These are phyloP conservation scores for Macaranga tanarius DNA, from an alignment of 441 rosid genomes.

Conservation along the genomic window DNA sequence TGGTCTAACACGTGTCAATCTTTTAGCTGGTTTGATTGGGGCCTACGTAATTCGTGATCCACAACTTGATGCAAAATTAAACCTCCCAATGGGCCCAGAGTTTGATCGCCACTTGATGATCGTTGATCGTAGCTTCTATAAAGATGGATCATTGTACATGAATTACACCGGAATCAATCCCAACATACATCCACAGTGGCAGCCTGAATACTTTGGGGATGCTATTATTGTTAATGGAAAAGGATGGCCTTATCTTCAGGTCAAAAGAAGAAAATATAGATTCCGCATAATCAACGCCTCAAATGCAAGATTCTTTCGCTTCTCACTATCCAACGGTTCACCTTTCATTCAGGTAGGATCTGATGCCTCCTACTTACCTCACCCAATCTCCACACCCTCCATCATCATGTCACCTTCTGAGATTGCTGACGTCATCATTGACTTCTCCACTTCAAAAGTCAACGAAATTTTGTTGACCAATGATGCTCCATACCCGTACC, in stretches of 20 bases:
- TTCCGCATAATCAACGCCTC: slow-evolving; percentile 79
- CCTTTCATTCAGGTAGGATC: slow-evolving; percentile 51
- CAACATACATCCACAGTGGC: slow-evolving; percentile 85
- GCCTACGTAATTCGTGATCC: slow-evolving; percentile 62
- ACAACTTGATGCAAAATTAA: slow-evolving; percentile 32
- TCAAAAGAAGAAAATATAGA: slow-evolving; percentile 74
- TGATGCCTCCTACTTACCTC: slow-evolving; percentile 61
- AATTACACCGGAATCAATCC: slow-evolving; percentile 81
- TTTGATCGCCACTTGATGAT: slow-evolving; percentile 38
- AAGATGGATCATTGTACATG: slow-evolving; percentile 74
- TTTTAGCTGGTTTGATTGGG: slow-evolving; percentile 76
- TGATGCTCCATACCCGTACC: slow-evolving; percentile 69
- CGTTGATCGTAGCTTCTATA: slow-evolving; percentile 49
- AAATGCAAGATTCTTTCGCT: slow-evolving; percentile 67
- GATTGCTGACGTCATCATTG: slow-evolving; percentile 66
- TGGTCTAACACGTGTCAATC: slow-evolving; percentile 86
- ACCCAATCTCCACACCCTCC: slow-evolving; percentile 38
- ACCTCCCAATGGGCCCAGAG: slow-evolving; percentile 33
- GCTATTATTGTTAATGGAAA: slow-evolving; percentile 74
- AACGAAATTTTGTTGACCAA: slow-evolving; percentile 44
- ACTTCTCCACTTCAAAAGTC: slow-evolving; percentile 56
- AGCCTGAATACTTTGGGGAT: slow-evolving; percentile 84
- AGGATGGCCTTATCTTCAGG: slow-evolving; percentile 68
- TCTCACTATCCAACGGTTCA: slow-evolving; percentile 68
- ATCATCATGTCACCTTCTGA: slow-evolving; percentile 59